Percentiles rank a stretch among this genome's conserved stretches.
Evolutionary conservation across 1,284 basidiomycete genomes (phyloP).

Genomic region (Sphaerobolus stellatus): DNA sequence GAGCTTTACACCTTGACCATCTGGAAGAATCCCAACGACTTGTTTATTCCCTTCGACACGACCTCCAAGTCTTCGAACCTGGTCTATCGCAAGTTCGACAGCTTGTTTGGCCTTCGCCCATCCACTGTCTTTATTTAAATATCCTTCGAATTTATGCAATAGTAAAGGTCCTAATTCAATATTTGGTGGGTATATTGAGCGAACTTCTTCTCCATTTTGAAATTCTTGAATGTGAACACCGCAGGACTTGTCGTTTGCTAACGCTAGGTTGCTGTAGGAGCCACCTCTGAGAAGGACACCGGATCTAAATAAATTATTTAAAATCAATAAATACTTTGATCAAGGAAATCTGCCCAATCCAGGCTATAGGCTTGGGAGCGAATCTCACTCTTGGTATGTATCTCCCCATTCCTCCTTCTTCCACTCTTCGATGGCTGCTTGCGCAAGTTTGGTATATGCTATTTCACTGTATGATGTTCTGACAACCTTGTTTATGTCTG

Average conservation of each 20-base stretch:
- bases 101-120: slow-evolving; percentile 84
- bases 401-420: slow-evolving; percentile 66
- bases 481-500: slow-evolving; percentile 86
- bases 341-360: slow-evolving; percentile 6
- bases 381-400: slow-evolving; percentile 75
- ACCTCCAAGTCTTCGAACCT: slow-evolving; percentile 61
- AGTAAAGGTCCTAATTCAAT: slow-evolving; percentile 27
- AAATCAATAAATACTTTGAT: background rate
- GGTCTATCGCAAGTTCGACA: slow-evolving; percentile 54
- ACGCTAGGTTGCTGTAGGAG: slow-evolving; percentile 49
- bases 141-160: slow-evolving; percentile 41
- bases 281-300: slow-evolving; percentile 58
- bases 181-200: slow-evolving; percentile 44
- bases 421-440: slow-evolving; percentile 73
- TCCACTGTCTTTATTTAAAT: slow-evolving; percentile 76
- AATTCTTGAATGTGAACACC: slow-evolving; percentile 51
- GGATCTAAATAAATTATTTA: slow-evolving; percentile 41
- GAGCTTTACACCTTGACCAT: slow-evolving; percentile 56
- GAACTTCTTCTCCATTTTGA: slow-evolving; percentile 37
- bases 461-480: slow-evolving; percentile 67
- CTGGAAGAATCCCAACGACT: slow-evolving; percentile 45
- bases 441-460: slow-evolving; percentile 71
- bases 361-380: too few relatives aligned
- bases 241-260: slow-evolving; percentile 55
- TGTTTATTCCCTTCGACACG: slow-evolving; percentile 56